phyloP scores from a whole-genome alignment of 768 basidiomycete genomes.

The Psilocybe azurescens region DNA sequence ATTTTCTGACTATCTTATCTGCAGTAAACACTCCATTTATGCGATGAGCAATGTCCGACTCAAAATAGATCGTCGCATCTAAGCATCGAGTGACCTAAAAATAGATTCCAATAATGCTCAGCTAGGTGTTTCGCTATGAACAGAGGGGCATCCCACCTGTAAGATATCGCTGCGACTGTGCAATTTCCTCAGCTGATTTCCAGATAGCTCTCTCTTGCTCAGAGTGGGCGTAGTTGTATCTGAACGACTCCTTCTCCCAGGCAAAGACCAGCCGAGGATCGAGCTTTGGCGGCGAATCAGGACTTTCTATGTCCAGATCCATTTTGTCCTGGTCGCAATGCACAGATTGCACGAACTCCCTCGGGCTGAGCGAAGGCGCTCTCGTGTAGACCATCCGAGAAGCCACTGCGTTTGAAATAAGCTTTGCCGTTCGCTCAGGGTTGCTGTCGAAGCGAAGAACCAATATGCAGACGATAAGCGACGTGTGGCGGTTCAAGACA shows the following conservation, averaged over 20 bases:
- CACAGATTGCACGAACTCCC: neutral
- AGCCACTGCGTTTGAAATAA: constrained; percentile 20
- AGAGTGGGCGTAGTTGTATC: constrained; percentile 42
- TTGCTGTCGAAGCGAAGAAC: constrained; percentile 38
- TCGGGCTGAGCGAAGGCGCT: neutral
- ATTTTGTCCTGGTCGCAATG: neutral
- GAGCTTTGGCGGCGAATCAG: constrained; percentile 13
- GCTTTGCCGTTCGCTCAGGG: constrained; percentile 24
- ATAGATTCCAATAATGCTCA: neutral
- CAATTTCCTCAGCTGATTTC: constrained; percentile 36
- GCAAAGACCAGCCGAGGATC: constrained; percentile 45
- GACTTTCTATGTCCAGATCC: neutral
- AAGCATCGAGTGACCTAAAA: constrained; percentile 22
- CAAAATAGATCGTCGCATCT: constrained; percentile 25
- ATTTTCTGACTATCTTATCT: no score
- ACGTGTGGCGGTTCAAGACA: constrained; percentile 28
- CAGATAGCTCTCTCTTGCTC: constrained; percentile 36
- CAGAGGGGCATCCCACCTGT: constrained; percentile 22
- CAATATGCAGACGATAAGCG: constrained; percentile 36
- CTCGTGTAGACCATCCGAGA: constrained; percentile 19
- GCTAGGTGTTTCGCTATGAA: neutral
- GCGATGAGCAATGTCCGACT: neutral
- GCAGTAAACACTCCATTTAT: no score
- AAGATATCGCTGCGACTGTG: constrained; percentile 24
- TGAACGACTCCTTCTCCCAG: constrained; percentile 42